Evolutionary conservation across 352 stramenopile genomes (phyloP), one percentile per base, ranked within the genome.

Genomic region (Phytophthora hybrid): DNA sequence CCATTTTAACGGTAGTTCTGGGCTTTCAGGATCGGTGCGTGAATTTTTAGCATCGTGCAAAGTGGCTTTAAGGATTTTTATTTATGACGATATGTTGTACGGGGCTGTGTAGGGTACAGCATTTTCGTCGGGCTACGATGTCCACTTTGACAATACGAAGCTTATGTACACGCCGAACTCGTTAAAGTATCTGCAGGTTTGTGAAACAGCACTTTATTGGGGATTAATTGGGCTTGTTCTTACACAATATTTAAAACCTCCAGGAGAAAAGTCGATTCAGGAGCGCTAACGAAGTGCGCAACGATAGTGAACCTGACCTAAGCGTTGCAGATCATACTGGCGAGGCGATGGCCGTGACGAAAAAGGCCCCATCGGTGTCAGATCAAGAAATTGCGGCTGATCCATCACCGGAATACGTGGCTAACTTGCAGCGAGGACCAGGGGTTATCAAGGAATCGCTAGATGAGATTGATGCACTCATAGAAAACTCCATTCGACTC

Each of bases 101-200:
- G n/a, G 39, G 31, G 32, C 1, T 44, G 10, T 46, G 18, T 63
- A 90, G 82, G 76, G 71, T 23, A 92, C 87, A n/a, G 78, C 77
- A 29, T 64, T 85, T 59, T 92, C 84, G 26, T 93, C 84, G 26
- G 85, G 87, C 23, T 92, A 84, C 47, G 85, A 94, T 29, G 68
- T 93, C 6, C 83, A 93, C 62, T 85, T 93, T 66, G 88, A 94
- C 65, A 80, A 49, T 4, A 29, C 67, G 4, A 76, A 79, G 10
- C 69, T 86, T 3, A 77, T 78, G 21, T 90, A 87, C 61, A 94
- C 85, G 5, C 88, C 88, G 0, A 94, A 92, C 61, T 90, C 85
- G 41, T 66, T 92, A 46, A 93, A 89, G 61, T 76, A 91, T 67
- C 63, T 94, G 3, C 85, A 93, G 83, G 87, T 91, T 66, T 34